These are phyloP conservation scores for Leccinum subtestaceum DNA, from an alignment of 768 basidiomycete genomes.

Conservation along the genomic window DNA sequence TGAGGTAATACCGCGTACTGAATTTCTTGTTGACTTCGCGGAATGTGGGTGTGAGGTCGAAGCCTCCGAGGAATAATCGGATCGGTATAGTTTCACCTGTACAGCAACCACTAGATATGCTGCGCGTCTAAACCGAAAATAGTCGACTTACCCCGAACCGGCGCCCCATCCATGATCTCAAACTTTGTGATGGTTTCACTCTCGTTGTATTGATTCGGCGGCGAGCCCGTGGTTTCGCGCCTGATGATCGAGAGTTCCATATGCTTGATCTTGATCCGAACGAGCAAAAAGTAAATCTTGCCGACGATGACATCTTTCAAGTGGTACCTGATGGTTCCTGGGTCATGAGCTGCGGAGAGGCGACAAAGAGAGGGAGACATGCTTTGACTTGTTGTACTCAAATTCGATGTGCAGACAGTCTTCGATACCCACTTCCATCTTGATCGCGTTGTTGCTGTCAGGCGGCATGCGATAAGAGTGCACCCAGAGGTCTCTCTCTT, in stretches of 20 bases:
- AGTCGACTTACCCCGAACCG: conserved; percentile 70
- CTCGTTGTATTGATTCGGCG: conserved; percentile 99
- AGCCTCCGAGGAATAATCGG: conserved; percentile 94
- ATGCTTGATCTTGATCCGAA: conserved; percentile 99
- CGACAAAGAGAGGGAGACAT: conserved; percentile 28
- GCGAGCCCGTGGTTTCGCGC: conserved; percentile 93
- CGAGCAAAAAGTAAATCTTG: conserved; percentile 98
- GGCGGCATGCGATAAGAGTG: conserved; percentile 99
- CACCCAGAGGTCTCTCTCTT: conserved; percentile 96
- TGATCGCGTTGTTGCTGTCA: conserved; percentile 96
- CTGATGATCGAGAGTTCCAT: conserved; percentile 99
- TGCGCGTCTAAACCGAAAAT: not conserved
- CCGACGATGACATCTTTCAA: conserved; percentile 98
- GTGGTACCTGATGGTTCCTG: conserved; percentile 69
- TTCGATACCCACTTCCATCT: conserved; percentile 99
- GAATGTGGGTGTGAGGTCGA: conserved; percentile 98
- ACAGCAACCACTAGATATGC: not conserved
- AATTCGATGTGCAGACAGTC: conserved; percentile 99
- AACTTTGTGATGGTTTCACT: conserved; percentile 99
- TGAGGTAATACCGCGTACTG: conserved; percentile 94
- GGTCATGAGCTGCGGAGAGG: conserved; percentile 2
- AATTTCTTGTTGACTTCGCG: conserved; percentile 99
- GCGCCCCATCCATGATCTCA: conserved; percentile 73
- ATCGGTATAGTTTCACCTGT: conserved; percentile 97
- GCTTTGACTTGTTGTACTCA: conserved; percentile 99